Percentiles rank a stretch among this genome's conserved stretches.
Evolutionary conservation across 371 early-diverging fungal genomes (phyloP).

Genomic region (Lichtheimia hyalospora): DNA sequence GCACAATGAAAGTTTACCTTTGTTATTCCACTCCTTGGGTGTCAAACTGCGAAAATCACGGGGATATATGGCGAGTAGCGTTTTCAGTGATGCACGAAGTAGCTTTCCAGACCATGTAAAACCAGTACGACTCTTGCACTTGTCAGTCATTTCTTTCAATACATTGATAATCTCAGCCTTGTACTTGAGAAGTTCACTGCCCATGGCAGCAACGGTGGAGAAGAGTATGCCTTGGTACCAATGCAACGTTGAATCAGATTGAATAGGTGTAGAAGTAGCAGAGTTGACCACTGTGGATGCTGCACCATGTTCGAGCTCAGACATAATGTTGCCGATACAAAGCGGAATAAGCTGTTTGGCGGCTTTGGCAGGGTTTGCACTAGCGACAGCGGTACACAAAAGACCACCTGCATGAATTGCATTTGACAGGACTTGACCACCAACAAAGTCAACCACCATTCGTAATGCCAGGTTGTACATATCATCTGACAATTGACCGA

Average conservation of each 20-base stretch:
- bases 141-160: conserved; percentile 46
- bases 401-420: conserved; percentile 69
- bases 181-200: conserved; percentile 55
- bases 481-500: conserved; percentile 65
- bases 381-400: conserved; percentile 46
- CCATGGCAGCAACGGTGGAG: conserved; percentile 51
- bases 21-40: conserved; percentile 54
- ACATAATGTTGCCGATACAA: conserved; percentile 56
- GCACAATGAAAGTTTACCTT: not conserved
- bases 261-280: conserved; percentile 54
- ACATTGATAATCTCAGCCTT: conserved; percentile 51
- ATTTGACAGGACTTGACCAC: conserved; percentile 62
- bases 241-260: conserved; percentile 72
- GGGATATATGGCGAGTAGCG: conserved; percentile 54
- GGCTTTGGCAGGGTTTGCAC: conserved; percentile 51
- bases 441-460: conserved; percentile 61
- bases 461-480: conserved; percentile 63
- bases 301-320: conserved; percentile 75
- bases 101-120: conserved; percentile 74
- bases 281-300: conserved; percentile 55
- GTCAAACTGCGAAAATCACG: conserved; percentile 49
- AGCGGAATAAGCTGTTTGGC: conserved; percentile 63
- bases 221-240: conserved; percentile 76
- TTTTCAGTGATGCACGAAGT: conserved; percentile 46
- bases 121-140: conserved; percentile 66